Conservation (phyloP, 495 filamentous ascomycete species). For the Talaromyces adpressus region DNA sequence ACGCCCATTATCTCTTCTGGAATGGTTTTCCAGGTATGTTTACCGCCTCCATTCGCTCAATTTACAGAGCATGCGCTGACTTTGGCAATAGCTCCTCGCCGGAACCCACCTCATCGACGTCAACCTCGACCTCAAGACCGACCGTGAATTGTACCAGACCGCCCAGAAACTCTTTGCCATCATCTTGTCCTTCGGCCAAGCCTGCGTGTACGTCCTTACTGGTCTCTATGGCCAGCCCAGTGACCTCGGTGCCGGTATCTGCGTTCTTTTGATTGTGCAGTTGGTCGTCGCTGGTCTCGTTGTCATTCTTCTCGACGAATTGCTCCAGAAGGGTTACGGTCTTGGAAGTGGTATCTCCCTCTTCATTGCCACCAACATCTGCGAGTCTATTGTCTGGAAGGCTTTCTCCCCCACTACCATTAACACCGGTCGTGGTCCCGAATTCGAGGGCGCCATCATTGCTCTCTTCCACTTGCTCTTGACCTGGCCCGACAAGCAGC, state of each 20-base stretch:
- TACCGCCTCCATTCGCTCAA: neutral
- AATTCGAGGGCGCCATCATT: constrained; percentile 98
- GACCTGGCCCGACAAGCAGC: constrained; percentile 98
- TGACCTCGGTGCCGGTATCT: constrained; percentile 94
- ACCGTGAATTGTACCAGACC: constrained; percentile 98
- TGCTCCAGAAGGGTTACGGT: constrained; percentile 99
- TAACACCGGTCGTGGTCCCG: constrained; percentile 97
- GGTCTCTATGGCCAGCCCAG: constrained; percentile 95
- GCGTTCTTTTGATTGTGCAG: constrained; percentile 94
- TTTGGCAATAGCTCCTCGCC: constrained; percentile 66
- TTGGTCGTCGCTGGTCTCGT: constrained; percentile 94
- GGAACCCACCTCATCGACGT: constrained; percentile 99
- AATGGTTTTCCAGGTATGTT: constrained; percentile 90
- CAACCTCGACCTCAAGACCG: constrained; percentile 98
- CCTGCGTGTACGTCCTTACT: constrained; percentile 93
- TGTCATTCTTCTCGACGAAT: constrained; percentile 97
- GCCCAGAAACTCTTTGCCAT: constrained; percentile 99
- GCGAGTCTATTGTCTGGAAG: constrained; percentile 99
- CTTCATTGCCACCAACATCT: constrained; percentile 99
- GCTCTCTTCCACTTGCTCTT: constrained; percentile 96
- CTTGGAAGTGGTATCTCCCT: constrained; percentile 97
- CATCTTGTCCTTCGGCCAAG: constrained; percentile 94
- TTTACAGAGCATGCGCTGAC: neutral
- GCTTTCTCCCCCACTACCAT: constrained; percentile 98
- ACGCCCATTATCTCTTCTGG: constrained; percentile 98